phyloP scores from a whole-genome alignment of 768 basidiomycete genomes.

The Suillus plorans region DNA sequence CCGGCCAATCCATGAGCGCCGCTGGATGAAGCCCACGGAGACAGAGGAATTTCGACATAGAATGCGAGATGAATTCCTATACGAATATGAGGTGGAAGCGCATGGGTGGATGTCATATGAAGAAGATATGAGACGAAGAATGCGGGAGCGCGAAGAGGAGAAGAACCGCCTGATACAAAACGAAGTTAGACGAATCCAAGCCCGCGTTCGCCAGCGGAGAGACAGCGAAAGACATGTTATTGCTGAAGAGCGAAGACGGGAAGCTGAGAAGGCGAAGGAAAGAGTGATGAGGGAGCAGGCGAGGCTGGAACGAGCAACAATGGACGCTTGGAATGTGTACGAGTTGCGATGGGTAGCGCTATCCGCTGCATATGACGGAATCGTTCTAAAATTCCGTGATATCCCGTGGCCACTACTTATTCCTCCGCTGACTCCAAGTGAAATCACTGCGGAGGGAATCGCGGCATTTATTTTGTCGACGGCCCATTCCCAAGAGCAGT shows the following conservation, averaged over 20 bases:
- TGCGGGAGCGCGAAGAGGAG: conserved; percentile 42
- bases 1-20: conserved; percentile 26
- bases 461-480: conserved; percentile 61
- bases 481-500: conserved; percentile 56
- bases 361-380: conserved; percentile 38
- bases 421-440: conserved; percentile 42
- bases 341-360: conserved; percentile 65
- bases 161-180: conserved; percentile 50
- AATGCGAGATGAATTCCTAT: conserved; percentile 53
- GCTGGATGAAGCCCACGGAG: conserved; percentile 22
- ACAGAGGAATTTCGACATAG: conserved; percentile 35
- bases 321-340: conserved; percentile 62
- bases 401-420: conserved; percentile 71
- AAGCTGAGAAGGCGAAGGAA: conserved; percentile 36
- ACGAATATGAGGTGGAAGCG: conserved; percentile 50
- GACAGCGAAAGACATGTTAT: conserved; percentile 48
- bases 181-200: conserved; percentile 55
- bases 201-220: conserved; percentile 47
- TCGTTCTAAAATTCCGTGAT: conserved; percentile 49
- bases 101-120: conserved; percentile 54
- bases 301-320: conserved; percentile 42
- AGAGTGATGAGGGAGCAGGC: conserved; percentile 44
- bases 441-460: conserved; percentile 57
- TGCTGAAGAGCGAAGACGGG: conserved; percentile 46
- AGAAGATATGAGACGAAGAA: conserved; percentile 43